A percentile compares a stretch with the other conserved stretches of the same genome.
Conservation (phyloP, 2,329 filamentous ascomycete genomes). For the Boeremia exigua region DNA sequence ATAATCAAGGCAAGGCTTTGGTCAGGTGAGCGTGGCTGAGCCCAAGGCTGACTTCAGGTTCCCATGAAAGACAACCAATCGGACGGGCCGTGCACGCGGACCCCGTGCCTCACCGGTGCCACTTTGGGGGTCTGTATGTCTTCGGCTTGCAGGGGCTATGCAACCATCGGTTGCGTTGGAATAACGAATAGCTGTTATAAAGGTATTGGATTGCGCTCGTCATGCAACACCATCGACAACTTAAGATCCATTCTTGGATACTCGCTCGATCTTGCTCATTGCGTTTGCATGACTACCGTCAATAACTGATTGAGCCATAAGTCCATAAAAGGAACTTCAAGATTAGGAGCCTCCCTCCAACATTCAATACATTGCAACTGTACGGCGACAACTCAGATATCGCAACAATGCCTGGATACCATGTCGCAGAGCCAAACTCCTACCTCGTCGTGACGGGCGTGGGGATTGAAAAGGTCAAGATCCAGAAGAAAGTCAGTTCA, state of each 20-base stretch:
- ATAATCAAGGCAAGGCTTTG: background rate
- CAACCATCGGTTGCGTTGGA: background rate
- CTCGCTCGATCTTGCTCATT: background rate
- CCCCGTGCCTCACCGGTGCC: slow-evolving; percentile 17
- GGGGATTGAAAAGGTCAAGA: slow-evolving; percentile 74
- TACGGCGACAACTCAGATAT: background rate
- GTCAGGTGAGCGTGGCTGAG: slow-evolving; percentile 15
- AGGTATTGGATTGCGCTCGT: background rate
- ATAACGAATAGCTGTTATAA: background rate
- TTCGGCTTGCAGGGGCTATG: slow-evolving; percentile 1
- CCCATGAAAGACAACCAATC: background rate
- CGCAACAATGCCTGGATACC: slow-evolving; percentile 61
- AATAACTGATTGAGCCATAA: too few relatives aligned
- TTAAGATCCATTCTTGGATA: background rate
- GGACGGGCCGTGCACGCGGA: background rate
- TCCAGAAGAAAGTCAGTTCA: slow-evolving; percentile 71
- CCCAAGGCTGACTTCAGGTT: slow-evolving; percentile 24
- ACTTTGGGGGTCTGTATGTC: slow-evolving; percentile 6
- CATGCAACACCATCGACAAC: background rate
- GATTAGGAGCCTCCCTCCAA: background rate
- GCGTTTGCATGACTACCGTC: background rate
- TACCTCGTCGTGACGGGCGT: slow-evolving; percentile 89
- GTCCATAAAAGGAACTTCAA: too few relatives aligned
- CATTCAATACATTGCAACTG: background rate
- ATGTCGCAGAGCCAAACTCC: slow-evolving; percentile 75